Conservation (phyloP, 140 eudicot species). For the Ambrosia hybrid region DNA sequence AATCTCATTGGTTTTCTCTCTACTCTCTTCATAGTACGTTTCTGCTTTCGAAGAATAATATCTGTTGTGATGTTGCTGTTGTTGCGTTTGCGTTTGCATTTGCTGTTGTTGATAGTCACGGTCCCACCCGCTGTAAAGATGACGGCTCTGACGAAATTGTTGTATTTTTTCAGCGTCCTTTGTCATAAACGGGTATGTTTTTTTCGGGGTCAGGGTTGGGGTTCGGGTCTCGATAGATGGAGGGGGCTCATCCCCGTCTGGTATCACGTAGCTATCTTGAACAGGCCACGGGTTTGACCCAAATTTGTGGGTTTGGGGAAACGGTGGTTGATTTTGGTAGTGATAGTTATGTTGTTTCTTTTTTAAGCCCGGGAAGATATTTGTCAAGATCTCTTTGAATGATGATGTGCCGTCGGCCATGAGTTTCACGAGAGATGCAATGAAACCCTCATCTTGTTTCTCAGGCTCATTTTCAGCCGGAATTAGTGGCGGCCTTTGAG, state of each 20-base stretch:
- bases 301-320: constrained; percentile 39
- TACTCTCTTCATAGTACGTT: constrained; percentile 76
- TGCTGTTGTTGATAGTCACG: constrained; percentile 43
- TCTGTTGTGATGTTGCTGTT: constrained; percentile 57
- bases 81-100: constrained; percentile 2
- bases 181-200: constrained; percentile 88
- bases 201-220: constrained; percentile 62
- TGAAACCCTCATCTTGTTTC: constrained; percentile 75
- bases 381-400: constrained; percentile 55
- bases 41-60: constrained; percentile 58
- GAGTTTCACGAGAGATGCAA: constrained; percentile 67
- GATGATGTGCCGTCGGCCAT: constrained; percentile 53
- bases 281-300: constrained; percentile 63
- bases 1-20: constrained; percentile 64
- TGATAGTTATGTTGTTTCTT: constrained; percentile 35
- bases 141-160: constrained; percentile 81
- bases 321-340: constrained; percentile 43
- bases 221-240: constrained; percentile 83
- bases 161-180: constrained; percentile 85
- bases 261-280: constrained; percentile 82
- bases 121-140: constrained; percentile 79
- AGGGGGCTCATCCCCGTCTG: constrained; percentile 72
- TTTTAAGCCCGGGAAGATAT: constrained; percentile 54
- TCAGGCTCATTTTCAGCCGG: constrained; percentile 66
- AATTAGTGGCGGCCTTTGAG: constrained; percentile 69